A percentile compares a stretch with the other conserved stretches of the same genome.
Evolutionary conservation across 495 filamentous ascomycete genomes (phyloP).

Genomic region (Aspergillus nidulans): DNA sequence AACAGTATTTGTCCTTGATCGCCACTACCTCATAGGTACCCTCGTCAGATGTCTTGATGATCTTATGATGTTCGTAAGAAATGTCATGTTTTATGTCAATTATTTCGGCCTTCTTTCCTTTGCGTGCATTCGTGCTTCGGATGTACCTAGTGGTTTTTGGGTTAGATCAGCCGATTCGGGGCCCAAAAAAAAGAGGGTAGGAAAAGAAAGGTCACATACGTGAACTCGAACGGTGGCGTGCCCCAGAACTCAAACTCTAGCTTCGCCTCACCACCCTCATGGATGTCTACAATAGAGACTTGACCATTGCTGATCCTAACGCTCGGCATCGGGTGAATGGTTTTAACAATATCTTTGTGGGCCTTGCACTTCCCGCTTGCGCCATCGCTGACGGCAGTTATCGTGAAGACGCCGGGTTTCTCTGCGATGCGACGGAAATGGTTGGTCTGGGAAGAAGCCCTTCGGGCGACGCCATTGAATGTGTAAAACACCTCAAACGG

Average conservation of each 20-base stretch:
- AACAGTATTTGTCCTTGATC: conserved; percentile 88
- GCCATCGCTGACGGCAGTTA: conserved; percentile 77
- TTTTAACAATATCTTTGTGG: conserved; percentile 65
- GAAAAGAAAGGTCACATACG: conserved; percentile 41
- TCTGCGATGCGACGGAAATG: conserved; percentile 90
- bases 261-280: conserved; percentile 89
- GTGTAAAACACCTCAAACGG: conserved; percentile 92
- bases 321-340: conserved; percentile 86
- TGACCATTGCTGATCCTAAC: conserved; percentile 81
- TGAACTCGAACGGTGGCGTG: conserved; percentile 95
- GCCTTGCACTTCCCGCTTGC: conserved; percentile 75
- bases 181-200: background rate
- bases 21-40: conserved; percentile 95
- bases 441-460: conserved; percentile 69
- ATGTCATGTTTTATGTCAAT: conserved; percentile 86
- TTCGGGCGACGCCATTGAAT: conserved; percentile 72
- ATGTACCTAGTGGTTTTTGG: conserved; percentile 58
- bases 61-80: conserved; percentile 73
- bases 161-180: conserved; percentile 3
- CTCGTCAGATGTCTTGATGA: conserved; percentile 79
- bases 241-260: conserved; percentile 92
- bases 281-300: conserved; percentile 79
- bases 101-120: conserved; percentile 70
- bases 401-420: conserved; percentile 78
- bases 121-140: conserved; percentile 73